Conservation (phyloP, 148 eudicot species). For the Fagopyrum tataricum region DNA sequence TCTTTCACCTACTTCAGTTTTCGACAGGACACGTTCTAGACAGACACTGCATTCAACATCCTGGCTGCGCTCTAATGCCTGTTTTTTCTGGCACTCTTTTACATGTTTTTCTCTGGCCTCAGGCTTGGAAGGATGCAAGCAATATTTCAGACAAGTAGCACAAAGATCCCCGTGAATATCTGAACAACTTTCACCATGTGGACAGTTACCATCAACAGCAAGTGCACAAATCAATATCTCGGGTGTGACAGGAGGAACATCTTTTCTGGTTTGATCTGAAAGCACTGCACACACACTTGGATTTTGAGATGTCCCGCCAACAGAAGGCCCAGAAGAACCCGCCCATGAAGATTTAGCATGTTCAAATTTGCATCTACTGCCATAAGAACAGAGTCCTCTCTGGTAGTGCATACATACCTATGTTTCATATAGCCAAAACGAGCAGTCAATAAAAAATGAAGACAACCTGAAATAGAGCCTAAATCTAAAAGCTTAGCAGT, state of each 20-base stretch:
- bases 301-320: slow-evolving; percentile 15
- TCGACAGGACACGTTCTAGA: slow-evolving; percentile 81
- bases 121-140: slow-evolving; percentile 82
- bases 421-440: slow-evolving; percentile 8
- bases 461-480: not conserved
- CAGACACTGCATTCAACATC: slow-evolving; percentile 95
- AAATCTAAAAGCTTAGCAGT: not conserved
- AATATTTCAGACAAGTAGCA: slow-evolving; percentile 60
- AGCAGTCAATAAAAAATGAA: not conserved
- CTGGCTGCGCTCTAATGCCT: slow-evolving; percentile 70
- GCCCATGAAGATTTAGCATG: slow-evolving; percentile 54
- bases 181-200: slow-evolving; percentile 75
- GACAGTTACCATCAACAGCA: slow-evolving; percentile 84
- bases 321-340: slow-evolving; percentile 27
- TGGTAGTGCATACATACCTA: slow-evolving; percentile 86
- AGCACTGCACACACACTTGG: slow-evolving; percentile 28
- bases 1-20: slow-evolving; percentile 51
- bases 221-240: slow-evolving; percentile 59
- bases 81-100: slow-evolving; percentile 57
- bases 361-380: slow-evolving; percentile 80
- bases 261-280: slow-evolving; percentile 27
- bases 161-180: slow-evolving; percentile 89
- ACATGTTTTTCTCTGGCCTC: slow-evolving; percentile 76
- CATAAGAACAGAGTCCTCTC: slow-evolving; percentile 77
- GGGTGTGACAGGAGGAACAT: not conserved